Percentiles rank a stretch among this genome's conserved stretches.
phyloP scores from a whole-genome alignment of 2,329 filamentous ascomycete genomes.

The Ascochyta pisi region DNA sequence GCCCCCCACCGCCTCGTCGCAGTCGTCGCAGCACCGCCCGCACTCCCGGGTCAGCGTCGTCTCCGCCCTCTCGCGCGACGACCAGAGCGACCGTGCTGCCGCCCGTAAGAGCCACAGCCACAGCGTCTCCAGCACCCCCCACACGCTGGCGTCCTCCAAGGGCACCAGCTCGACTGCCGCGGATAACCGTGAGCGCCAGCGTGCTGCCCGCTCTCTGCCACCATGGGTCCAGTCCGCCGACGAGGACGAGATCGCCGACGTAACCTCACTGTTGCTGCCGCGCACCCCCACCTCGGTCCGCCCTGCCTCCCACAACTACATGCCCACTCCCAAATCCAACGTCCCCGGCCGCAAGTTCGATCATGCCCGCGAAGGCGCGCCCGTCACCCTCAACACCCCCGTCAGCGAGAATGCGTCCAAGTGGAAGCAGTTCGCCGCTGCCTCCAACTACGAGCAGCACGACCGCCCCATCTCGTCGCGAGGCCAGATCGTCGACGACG shows the following conservation, averaged over 20 bases:
- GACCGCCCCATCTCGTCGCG: conserved; percentile 38
- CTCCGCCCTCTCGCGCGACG: conserved; percentile 35
- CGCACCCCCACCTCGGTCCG: conserved; percentile 43
- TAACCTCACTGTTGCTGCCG: conserved; percentile 42
- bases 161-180: conserved; percentile 34
- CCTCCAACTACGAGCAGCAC: conserved; percentile 37
- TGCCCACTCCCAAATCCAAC: conserved; percentile 49
- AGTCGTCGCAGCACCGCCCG: conserved; percentile 39
- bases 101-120: conserved; percentile 43
- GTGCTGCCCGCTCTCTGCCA: conserved; percentile 45
- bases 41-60: conserved; percentile 40
- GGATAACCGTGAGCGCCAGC: conserved; percentile 44
- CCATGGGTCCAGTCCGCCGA: conserved; percentile 50
- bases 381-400: conserved; percentile 45
- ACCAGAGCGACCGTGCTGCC: conserved; percentile 31
- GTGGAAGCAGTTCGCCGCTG: conserved; percentile 49
- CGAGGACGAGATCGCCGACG: conserved; percentile 44
- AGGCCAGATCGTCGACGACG: conserved; percentile 49
- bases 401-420: conserved; percentile 46
- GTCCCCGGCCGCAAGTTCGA: conserved; percentile 50
- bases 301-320: conserved; percentile 48
- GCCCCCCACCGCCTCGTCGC: conserved; percentile 40
- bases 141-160: conserved; percentile 46
- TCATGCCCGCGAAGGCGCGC: conserved; percentile 47
- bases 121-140: conserved; percentile 46